phyloP scores from a whole-genome alignment of 73 alveolate genomes.

The Paramecium pentaurelia region DNA sequence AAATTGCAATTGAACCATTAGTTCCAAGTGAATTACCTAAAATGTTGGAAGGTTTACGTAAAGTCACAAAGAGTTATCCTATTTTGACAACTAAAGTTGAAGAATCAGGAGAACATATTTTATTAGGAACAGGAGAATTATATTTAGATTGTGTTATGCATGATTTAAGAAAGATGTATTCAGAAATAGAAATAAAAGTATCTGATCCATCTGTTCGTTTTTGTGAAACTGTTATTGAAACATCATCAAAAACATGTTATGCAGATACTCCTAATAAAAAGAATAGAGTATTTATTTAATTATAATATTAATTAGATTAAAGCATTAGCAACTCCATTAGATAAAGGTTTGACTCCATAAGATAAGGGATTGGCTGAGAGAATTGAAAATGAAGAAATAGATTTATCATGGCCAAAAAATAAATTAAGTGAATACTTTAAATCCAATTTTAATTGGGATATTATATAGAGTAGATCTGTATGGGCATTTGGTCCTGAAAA shows the following conservation, averaged over 20 bases:
- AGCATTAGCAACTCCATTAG: neutral
- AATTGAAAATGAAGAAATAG: slow-evolving; percentile 75
- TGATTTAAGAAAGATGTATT: slow-evolving; percentile 95
- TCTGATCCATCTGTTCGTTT: slow-evolving; percentile 97
- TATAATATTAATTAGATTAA: neutral
- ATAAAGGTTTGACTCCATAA: slow-evolving; percentile 62
- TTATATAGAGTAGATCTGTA: slow-evolving; percentile 88
- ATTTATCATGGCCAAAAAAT: slow-evolving; percentile 57
- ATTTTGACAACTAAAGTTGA: slow-evolving; percentile 81
- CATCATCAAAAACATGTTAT: slow-evolving; percentile 93
- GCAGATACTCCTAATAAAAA: slow-evolving; percentile 96
- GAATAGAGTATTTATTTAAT: slow-evolving; percentile 61
- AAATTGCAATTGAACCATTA: slow-evolving; percentile 98
- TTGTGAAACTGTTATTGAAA: slow-evolving; percentile 97
- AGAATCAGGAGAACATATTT: slow-evolving; percentile 99
- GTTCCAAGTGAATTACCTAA: slow-evolving; percentile 99
- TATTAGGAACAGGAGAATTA: slow-evolving; percentile 99
- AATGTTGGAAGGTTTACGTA: slow-evolving; percentile 98
- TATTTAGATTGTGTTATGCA: slow-evolving; percentile 97
- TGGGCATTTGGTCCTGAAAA: slow-evolving; percentile 99
- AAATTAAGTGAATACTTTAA: slow-evolving; percentile 62
- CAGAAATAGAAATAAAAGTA: slow-evolving; percentile 98
- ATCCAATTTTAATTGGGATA: slow-evolving; percentile 89
- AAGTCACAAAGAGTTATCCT: slow-evolving; percentile 94
- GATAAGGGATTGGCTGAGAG: slow-evolving; percentile 91